A percentile compares a stretch with the other conserved stretches of the same genome.
These are phyloP conservation scores for Amanita rimosa DNA, from an alignment of 768 basidiomycete genomes.

Conservation along the genomic window DNA sequence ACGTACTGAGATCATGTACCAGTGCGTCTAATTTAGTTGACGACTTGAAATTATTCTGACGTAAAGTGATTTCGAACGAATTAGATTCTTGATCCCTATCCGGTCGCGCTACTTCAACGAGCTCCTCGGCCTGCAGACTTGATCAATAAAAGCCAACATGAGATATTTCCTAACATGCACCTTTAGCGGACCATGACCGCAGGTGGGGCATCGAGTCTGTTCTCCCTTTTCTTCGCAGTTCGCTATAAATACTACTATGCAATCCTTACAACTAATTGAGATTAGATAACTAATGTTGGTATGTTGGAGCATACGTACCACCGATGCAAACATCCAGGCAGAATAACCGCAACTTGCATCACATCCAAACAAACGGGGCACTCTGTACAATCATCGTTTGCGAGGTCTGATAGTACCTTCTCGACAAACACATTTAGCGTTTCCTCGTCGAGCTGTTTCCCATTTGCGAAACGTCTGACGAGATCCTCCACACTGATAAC, in stretches of 20 bases:
- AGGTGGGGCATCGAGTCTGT: slow-evolving; percentile 71
- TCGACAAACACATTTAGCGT: slow-evolving; percentile 41
- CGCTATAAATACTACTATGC: slow-evolving; percentile 65
- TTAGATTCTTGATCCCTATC: slow-evolving; percentile 13
- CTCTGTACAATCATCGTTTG: slow-evolving; percentile 43
- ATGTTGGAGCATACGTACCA: slow-evolving; percentile 30
- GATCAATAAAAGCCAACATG: background rate
- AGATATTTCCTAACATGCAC: slow-evolving; percentile 16
- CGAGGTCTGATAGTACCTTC: slow-evolving; percentile 52
- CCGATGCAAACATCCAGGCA: slow-evolving; percentile 69
- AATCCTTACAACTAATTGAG: slow-evolving; percentile 75
- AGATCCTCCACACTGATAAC: slow-evolving; percentile 46
- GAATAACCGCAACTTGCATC: slow-evolving; percentile 56
- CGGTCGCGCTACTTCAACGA: slow-evolving; percentile 49
- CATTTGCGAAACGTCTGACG: slow-evolving; percentile 38
- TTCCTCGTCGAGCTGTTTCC: slow-evolving; percentile 20
- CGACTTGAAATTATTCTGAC: slow-evolving; percentile 77
- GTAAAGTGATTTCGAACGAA: slow-evolving; percentile 41
- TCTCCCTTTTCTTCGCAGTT: slow-evolving; percentile 61
- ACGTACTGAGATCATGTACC: slow-evolving; percentile 53
- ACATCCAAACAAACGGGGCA: slow-evolving; percentile 79
- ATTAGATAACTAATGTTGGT: background rate
- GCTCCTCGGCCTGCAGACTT: slow-evolving; percentile 36
- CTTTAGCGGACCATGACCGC: slow-evolving; percentile 57
- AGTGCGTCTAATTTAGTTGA: slow-evolving; percentile 90